Evolutionary conservation across 1,284 basidiomycete species (phyloP), one percentile per base, ranked within the genome.

Genomic region (Farysia itapuensis): DNA sequence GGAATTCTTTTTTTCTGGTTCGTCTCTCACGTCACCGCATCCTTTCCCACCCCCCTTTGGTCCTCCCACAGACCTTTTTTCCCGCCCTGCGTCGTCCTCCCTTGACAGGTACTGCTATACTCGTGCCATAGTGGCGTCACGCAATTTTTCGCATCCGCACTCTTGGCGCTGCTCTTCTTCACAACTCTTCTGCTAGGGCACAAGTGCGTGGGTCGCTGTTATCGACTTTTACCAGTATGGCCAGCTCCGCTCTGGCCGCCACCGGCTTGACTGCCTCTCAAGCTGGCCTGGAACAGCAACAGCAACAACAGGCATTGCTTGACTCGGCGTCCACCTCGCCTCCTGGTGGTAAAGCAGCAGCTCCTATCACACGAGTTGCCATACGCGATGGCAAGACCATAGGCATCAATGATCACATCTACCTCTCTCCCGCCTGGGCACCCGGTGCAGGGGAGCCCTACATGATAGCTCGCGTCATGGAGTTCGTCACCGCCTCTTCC

Each of bases 401-500:
- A 23, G 53, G 61, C 38, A 60, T 74, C 41, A 75, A 75, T 50
- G 92, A 96, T 79, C 90, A 95, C 80, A 91, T 95, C 72, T 96
- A 96, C 78, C 89, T 90, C 78, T 90, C 90, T 23, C 87, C 89
- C 13, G 86, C 85, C 57, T 95, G 90, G 90, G 84, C 87, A 39
- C 83, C 88, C 44, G 85, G 92, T 46, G 90, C 93, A 72, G 90
- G 91, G 73, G 87, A 73, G 32, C 79, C 90, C 31, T 96, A 95
- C 79, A 90, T 87, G 36, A 85, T 96, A 38, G 92, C 88, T 36
- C 86, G 92, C 60, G 90, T 96, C 78, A 95, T 96, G 88, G 89
- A 94, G 79, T 94, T 95, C 72, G 82, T 95, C 28, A 86, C 88
- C 33, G 85, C 88, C 25, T 84, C 86, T 74, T 85, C 85, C 50